Conservation (phyloP, 148 eudicot genomes). For the Rhododendron henanense region DNA sequence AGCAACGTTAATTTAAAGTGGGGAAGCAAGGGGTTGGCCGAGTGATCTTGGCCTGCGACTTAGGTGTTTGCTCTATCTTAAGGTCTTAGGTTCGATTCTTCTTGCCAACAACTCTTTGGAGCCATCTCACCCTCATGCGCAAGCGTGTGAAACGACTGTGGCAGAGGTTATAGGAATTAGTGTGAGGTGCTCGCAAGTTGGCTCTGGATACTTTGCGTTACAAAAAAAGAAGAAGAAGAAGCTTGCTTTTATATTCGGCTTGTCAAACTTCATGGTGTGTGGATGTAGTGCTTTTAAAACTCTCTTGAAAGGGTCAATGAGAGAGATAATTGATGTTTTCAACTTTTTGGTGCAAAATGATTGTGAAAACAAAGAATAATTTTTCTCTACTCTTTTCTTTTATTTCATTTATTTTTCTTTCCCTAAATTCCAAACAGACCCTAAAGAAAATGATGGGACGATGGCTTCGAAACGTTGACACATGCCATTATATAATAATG, state of each 20-base stretch:
- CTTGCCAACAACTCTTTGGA: no score
- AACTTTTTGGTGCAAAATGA: neutral
- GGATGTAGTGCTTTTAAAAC: neutral
- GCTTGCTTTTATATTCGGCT: neutral
- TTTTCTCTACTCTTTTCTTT: no score
- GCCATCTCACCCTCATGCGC: no score
- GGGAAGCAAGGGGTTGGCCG: neutral
- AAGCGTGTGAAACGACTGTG: no score
- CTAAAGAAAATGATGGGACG: neutral
- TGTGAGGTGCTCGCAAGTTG: no score
- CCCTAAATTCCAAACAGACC: no score
- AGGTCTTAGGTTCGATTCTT: no score
- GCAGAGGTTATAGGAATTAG: no score
- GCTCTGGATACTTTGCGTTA: rapidly evolving
- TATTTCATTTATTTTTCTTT: no score
- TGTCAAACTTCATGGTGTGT: neutral
- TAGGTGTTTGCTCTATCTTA: no score
- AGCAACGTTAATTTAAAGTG: neutral
- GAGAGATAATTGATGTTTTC: neutral
- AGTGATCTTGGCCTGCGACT: no score
- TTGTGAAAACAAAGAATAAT: neutral
- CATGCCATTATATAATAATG: neutral
- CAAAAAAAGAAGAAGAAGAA: no score
- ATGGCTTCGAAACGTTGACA: neutral
- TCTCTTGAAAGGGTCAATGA: neutral